These are phyloP conservation scores for Fusarium austroafricanum DNA, from an alignment of 2,329 filamentous ascomycete species.

Conservation along the genomic window DNA sequence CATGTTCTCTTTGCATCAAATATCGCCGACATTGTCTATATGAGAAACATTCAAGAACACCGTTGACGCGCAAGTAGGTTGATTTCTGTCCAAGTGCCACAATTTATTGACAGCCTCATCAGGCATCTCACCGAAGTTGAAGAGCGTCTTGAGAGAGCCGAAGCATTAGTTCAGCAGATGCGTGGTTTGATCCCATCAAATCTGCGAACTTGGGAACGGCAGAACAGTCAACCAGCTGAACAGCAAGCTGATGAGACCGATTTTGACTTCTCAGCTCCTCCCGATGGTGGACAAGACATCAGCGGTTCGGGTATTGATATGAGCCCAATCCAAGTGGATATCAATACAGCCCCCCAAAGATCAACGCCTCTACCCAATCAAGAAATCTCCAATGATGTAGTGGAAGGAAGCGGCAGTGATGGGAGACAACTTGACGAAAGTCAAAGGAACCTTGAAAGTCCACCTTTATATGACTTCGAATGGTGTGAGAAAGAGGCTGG, in stretches of 20 bases:
- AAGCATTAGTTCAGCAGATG: conserved; percentile 49
- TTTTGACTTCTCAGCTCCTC: conserved; percentile 33
- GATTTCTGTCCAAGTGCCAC: too few species aligned
- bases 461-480: conserved; percentile 52
- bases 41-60: conserved; percentile 60
- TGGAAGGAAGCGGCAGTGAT: neutral
- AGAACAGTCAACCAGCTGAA: neutral
- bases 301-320: neutral
- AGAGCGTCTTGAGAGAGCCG: conserved; percentile 53
- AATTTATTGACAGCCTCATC: neutral
- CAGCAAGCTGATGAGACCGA: neutral
- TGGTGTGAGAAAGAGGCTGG: conserved; percentile 51
- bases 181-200: conserved; percentile 46
- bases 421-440: conserved; percentile 21
- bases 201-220: conserved; percentile 32
- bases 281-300: neutral
- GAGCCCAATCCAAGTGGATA: neutral
- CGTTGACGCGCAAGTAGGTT: conserved; percentile 58
- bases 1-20: conserved; percentile 55
- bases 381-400: neutral
- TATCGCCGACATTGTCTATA: conserved; percentile 61
- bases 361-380: neutral
- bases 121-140: conserved; percentile 59
- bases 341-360: neutral
- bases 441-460: conserved; percentile 48